A percentile compares a stretch with the other conserved stretches of the same genome.
phyloP scores from a whole-genome alignment of 352 stramenopile genomes.

The Phytophthora idaei region DNA sequence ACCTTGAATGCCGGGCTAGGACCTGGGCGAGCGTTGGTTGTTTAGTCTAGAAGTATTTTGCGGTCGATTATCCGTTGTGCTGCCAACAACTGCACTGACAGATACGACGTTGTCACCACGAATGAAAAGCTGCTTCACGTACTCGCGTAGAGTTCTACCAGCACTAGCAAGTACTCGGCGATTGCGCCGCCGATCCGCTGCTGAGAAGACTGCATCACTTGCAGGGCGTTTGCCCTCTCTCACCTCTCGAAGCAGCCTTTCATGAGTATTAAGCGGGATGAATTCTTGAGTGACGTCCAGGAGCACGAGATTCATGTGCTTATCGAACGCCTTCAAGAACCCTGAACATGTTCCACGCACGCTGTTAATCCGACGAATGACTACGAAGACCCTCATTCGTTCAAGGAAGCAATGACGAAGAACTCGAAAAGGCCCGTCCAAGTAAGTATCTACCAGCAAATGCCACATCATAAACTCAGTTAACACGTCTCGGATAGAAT shows the following conservation, averaged over 20 bases:
- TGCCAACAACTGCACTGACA: conserved; percentile 49
- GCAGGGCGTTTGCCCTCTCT: conserved; percentile 26
- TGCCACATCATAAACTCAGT: conserved; percentile 2
- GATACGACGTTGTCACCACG: conserved; percentile 93
- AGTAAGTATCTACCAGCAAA: conserved; percentile 58
- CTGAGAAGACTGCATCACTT: conserved; percentile 50
- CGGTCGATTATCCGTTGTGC: conserved; percentile 4
- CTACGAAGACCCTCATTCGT: conserved; percentile 77
- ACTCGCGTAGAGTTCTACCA: conserved; percentile 39
- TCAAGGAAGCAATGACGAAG: conserved; percentile 85
- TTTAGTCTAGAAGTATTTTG: conserved; percentile 2
- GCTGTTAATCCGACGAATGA: conserved; percentile 91
- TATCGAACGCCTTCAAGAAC: conserved; percentile 95
- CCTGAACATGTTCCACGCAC: conserved; percentile 91
- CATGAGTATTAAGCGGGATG: conserved; percentile 48
- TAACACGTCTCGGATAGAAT: background rate
- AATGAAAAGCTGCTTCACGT: conserved; percentile 90
- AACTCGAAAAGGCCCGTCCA: conserved; percentile 86
- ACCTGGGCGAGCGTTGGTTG: conserved; percentile 8
- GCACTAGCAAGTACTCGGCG: conserved; percentile 38
- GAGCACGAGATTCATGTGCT: conserved; percentile 95
- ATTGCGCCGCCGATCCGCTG: conserved; percentile 49
- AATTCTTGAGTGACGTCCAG: conserved; percentile 87
- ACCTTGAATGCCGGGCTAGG: conserved; percentile 20
- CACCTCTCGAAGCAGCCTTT: conserved; percentile 40